Conservation (phyloP, 23 red algal species). For the Gracilaria vermiculophylla region DNA sequence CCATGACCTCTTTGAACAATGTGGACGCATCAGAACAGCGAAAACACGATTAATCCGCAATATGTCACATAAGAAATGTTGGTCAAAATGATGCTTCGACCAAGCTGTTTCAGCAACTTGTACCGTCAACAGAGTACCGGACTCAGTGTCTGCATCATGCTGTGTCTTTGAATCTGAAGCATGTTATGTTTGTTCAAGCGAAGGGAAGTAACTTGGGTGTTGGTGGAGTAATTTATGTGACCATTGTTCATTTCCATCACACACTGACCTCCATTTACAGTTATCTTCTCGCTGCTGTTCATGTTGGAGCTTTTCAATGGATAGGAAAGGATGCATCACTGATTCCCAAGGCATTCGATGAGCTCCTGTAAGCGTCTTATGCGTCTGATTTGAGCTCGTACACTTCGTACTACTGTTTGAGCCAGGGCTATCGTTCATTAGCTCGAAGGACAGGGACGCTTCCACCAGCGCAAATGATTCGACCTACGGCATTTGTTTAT, state of each 20-base stretch:
- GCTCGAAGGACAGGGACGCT: not conserved
- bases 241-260: not conserved
- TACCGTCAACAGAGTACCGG: not conserved
- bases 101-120: not conserved
- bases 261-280: not conserved
- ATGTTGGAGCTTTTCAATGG: not conserved
- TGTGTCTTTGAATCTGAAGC: not conserved
- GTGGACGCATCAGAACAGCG: not conserved
- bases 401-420: not conserved
- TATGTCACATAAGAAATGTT: not conserved
- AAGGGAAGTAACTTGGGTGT: not conserved
- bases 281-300: not conserved
- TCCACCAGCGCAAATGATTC: slow-evolving; percentile 15
- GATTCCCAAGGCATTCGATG: not conserved
- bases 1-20: not conserved
- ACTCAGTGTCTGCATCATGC: slow-evolving; percentile 2
- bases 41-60: not conserved
- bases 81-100: not conserved
- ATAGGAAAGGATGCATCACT: not conserved
- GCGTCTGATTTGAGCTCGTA: not conserved
- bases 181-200: not conserved
- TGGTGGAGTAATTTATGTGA: not conserved
- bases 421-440: not conserved
- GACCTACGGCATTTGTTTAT: not conserved
- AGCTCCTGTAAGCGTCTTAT: not conserved